Evolutionary conservation across 345 rosid genomes (phyloP), one percentile per base, ranked within the genome.

Genomic region (Citrus inodora): DNA sequence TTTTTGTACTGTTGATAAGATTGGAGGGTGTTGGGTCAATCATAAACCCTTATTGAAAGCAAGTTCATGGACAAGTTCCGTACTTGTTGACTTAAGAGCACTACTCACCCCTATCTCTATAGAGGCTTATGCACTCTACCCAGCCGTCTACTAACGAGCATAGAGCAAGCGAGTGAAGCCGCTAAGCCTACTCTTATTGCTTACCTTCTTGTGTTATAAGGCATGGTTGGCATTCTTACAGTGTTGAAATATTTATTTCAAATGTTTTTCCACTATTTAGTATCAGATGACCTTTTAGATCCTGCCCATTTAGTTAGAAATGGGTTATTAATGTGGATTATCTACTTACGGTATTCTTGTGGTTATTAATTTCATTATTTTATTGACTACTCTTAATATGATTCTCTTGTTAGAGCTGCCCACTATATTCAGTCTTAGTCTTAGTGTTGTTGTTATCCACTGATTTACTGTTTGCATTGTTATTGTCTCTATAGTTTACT

Each of bases 121-220:
- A 75, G 38, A 35, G 60, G 69, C 38, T 75, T 75, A 75, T 75
- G 78, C 78, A 62, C 59, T 75, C 24, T 32, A 75, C 70, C 25
- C 59, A 5, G 7, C 46, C 42, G 14, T 46, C 58, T 37, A 14
- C 33, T 61, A 72, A 72, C 25, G 17, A 72, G 76, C 64, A 22
- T 70, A 42, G 73, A 42, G 59, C 21, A 4, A 70, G 11, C 10
- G n/a, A 68, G 17, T 22, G 28, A 70, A 70, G 59, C 33, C 32
- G 1, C 25, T 21, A 24, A 58, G 62, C 13, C 62, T 58, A 8
- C 11, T n/a, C 21, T 66, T 22, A 35, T 66, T 35, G 9, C 48
- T 67, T 0, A 67, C 9, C 70, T 14, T 9, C 6, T 42, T 38
- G 16, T n/a, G 53, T 10, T 38, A 0, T 38, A 38, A 10, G 6